These are phyloP conservation scores for Schwanniomyces pseudopolymorphus DNA, from an alignment of 805 yeast genomes.

Conservation along the genomic window DNA sequence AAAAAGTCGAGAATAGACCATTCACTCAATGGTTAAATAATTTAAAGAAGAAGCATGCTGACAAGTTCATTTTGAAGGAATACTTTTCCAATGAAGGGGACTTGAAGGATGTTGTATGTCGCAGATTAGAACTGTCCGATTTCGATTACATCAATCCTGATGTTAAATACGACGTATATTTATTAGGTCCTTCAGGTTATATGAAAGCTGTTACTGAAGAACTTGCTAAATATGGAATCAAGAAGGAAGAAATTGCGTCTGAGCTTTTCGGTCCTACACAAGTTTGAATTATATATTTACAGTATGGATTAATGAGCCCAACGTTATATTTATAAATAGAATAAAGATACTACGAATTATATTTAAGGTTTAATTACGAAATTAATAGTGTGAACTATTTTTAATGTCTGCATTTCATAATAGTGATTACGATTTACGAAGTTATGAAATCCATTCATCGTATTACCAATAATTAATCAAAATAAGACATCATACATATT, in stretches of 20 bases:
- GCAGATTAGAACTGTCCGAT: constrained; percentile 15
- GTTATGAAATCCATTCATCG: no score
- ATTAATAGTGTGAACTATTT: no score
- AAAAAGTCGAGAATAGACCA: constrained; percentile 17
- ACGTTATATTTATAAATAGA: neutral
- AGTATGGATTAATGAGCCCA: neutral
- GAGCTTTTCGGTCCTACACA: constrained; percentile 37
- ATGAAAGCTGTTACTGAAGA: constrained; percentile 25
- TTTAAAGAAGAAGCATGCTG: constrained; percentile 13
- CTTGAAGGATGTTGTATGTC: constrained; percentile 9
- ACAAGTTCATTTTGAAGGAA: constrained; percentile 19
- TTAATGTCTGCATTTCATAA: no score
- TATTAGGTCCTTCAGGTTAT: constrained; percentile 35
- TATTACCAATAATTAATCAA: no score
- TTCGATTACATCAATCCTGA: constrained; percentile 17
- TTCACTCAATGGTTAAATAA: constrained; percentile 20
- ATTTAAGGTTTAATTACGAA: no score
- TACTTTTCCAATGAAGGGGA: constrained; percentile 15
- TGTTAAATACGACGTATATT: constrained; percentile 23
- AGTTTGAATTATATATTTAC: constrained; percentile 9
- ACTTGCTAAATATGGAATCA: constrained; percentile 17
- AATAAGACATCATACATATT: no score
- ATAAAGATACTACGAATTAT: no score
- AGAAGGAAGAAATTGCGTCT: constrained; percentile 13
- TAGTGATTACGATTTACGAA: no score